Percentiles rank a stretch among this genome's conserved stretches.
phyloP scores from a whole-genome alignment of 2,329 filamentous ascomycete genomes.

The Gaeumannomyces sp. region DNA sequence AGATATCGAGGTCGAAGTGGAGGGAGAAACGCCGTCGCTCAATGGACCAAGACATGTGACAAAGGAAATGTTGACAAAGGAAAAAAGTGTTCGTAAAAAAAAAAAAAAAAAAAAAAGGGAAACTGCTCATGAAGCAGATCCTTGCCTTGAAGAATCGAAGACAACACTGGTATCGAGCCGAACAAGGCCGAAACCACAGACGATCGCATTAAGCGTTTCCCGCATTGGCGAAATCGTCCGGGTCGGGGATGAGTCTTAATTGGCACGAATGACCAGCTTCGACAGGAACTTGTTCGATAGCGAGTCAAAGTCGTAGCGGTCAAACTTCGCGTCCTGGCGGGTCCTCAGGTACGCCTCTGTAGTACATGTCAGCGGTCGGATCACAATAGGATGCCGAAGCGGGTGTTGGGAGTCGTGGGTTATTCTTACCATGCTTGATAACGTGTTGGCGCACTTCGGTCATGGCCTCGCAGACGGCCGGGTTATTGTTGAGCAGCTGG shows the following conservation, averaged over 20 bases:
- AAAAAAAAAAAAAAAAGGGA: background rate
- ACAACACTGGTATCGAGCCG: constrained; percentile 7
- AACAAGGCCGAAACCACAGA: constrained; percentile 10
- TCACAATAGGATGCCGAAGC: background rate
- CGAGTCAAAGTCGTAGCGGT: constrained; percentile 88
- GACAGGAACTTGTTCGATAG: constrained; percentile 96
- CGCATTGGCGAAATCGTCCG: background rate
- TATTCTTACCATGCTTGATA: constrained; percentile 77
- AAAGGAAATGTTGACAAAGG: constrained; percentile 14
- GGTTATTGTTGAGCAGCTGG: constrained; percentile 83
- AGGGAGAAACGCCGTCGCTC: constrained; percentile 24
- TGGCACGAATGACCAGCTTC: constrained; percentile 91
- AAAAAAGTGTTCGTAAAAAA: constrained; percentile 7
- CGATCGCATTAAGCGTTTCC: background rate
- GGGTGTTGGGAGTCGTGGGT: background rate
- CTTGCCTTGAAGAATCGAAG: background rate
- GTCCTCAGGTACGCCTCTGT: constrained; percentile 81
- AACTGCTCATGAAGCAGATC: background rate
- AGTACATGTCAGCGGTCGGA: constrained; percentile 32
- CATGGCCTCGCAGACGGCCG: constrained; percentile 89
- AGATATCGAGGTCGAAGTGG: constrained; percentile 9
- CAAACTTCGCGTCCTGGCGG: constrained; percentile 74
- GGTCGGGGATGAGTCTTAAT: constrained; percentile 42
- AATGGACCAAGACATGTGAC: constrained; percentile 16
- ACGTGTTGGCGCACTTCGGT: constrained; percentile 92